Base-by-base conservation (phyloP, 2,329 filamentous ascomycete species). In the Verticillium alfalfae region DNA sequence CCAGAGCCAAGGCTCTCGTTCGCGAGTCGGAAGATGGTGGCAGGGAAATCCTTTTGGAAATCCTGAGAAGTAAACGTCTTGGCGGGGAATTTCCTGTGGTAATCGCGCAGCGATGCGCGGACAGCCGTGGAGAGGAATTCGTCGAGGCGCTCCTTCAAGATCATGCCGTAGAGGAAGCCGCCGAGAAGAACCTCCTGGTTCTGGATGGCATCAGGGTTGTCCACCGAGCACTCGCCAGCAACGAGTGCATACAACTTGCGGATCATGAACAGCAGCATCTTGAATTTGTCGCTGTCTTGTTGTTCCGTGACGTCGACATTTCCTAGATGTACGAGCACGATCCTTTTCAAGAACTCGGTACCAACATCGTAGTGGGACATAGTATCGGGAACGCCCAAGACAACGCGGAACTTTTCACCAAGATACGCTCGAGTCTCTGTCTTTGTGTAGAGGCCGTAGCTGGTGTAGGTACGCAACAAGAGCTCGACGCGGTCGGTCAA, bases 171-270 rank as follows among this genome's bases (percentile, higher is more conserved):
- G 13, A 99, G 79, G 71, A 96, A 96, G 9, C 95, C 94, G 60
- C 94, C 94, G 1, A 99, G 85, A 31, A 99, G 81, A 62, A 98
- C 89, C 75, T 99, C 95, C 72, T 99, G 95, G 75, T 96, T 97
- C 70, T 96, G 93, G 18, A 97, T 89, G 12, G 95, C 92, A 83
- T 99, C 95, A 1, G 95, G 94, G 71, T 99, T 98, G 79, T 99
- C 95, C 5, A 93, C 87, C 5, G 92, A 85, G 73, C 94, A 98
- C 66, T 97, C 94, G 61, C 94, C 93, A 64, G 93, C 93, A 9
- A 95, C 94, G 57, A 99, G 81, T 15, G 93, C 87, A 71, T 99
- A 99, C 37, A 99, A 85, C 76, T 99, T 99, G 66, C 94, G 85
- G 69, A 93, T 91, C 93, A 98, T 98, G 78, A 98, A 96, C 54